Base-by-base conservation (phyloP, 1,139 yeast genomes). In the Hemisphaericaspora xylofermentans region DNA sequence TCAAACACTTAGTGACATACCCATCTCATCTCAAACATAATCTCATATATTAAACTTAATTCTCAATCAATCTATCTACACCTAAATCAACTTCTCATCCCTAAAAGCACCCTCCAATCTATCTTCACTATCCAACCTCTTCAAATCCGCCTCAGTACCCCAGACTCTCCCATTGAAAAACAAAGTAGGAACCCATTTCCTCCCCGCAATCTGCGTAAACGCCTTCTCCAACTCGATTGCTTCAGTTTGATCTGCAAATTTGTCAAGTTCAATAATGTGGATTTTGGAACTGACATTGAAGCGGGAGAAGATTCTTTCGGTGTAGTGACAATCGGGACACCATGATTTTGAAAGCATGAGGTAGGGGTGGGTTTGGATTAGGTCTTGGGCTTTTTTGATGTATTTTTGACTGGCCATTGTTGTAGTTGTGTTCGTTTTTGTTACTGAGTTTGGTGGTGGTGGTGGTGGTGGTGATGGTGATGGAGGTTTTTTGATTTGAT, bases 241-340 rank as follows among this genome's bases (percentile, higher is more conserved):
- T 43, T 79, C 83, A 6, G 58, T 56, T 42, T 69, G 71, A 44
- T 74, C 72, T 32, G 64, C 58, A 50, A 80, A 58, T 46, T 76
- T 73, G 52, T 83, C 91, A 36, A 84, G 68, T 57, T 84, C 89
- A 33, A 84, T 68, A 16, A 78, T 56, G 39, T 70, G 66, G 17
- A 82, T 64, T 49, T 82, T 79, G 42, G 68, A 64, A 7, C 53
- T 50, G 8, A 82, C 80, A 15, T 71, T 68, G 50, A 70, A 74
- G 40, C 75, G 71, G 40, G 71, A 67, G 71, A 80, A 82, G 16
- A 82, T 61, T 18, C 63, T 62, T 45, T 77, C 71, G 9, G 84
- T 77, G 54, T 82, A 84, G 38, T 74, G 78, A 52, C 91, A 84
- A 53, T 84, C 91, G 1, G 88, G 86, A 59, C 91, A 84, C 89